Evolutionary conservation across 208 protist species (phyloP).

Genomic region (Balamuthia mandrillaris): DNA sequence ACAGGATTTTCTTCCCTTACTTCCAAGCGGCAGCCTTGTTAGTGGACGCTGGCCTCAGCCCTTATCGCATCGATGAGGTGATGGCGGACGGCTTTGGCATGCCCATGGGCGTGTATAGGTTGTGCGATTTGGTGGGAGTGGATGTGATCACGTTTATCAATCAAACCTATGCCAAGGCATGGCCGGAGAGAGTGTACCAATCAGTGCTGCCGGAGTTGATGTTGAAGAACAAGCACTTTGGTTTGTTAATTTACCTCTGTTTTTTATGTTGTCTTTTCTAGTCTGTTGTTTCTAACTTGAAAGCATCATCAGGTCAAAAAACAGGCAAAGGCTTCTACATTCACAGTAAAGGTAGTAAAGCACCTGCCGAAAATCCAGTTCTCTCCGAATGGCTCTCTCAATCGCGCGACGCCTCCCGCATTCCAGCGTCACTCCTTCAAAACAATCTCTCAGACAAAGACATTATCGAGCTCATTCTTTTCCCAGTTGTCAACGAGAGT

Average conservation of each 20-base stretch:
- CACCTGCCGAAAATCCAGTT: conserved; percentile 57
- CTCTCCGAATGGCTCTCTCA: conserved; percentile 69
- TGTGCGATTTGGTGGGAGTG: conserved; percentile 81
- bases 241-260: neutral
- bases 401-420: conserved; percentile 64
- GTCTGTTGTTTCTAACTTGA: too few relatives aligned
- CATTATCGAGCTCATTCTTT: conserved; percentile 80
- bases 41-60: conserved; percentile 79
- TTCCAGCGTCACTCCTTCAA: conserved; percentile 41
- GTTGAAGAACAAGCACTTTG: neutral
- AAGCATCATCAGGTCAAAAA: neutral
- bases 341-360: conserved; percentile 43
- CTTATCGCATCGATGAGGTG: conserved; percentile 76
- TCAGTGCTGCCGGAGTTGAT: neutral
- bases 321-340: neutral
- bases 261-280: neutral
- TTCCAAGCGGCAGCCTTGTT: conserved; percentile 79
- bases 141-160: conserved; percentile 62
- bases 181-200: conserved; percentile 22
- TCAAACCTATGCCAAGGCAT: conserved; percentile 3
- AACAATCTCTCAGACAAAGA: conserved; percentile 56
- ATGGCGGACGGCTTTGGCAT: conserved; percentile 77
- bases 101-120: conserved; percentile 74
- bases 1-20: conserved; percentile 73
- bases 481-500: conserved; percentile 85